Evolutionary conservation across 192 early-diverging fungal genomes (phyloP), one percentile per base, ranked within the genome.

Genomic region (Linnemannia schmuckeri): DNA sequence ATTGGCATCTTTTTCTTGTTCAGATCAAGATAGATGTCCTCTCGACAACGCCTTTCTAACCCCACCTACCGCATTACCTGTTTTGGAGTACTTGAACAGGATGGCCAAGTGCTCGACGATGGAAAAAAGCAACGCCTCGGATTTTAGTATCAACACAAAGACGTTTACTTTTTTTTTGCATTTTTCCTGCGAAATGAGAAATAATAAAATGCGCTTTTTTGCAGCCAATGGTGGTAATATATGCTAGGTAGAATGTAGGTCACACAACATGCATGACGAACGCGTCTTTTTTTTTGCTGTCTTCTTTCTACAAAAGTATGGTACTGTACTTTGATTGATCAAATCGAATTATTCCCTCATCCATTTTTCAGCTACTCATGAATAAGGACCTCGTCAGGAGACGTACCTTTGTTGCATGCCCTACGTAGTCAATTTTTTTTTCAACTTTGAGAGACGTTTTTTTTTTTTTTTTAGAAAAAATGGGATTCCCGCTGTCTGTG

Each of bases 181-280:
- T 30, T 66, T 63, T 66, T 12, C 61, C 61, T 66, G 61, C 30
- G 61, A 66, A 66, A 33, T 52, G 18, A 52, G 44, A 2, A 61
- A 10, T 6, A 61, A 61, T 12, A 7, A 27, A 66, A 33, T 66
- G 61, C 61, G 30, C 61, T 66, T 8, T 66, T 66, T 66, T 24
- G 30, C 30, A 33, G n/a, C 15, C 15, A 5, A 18, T 52, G 49
- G 20, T 22, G 5, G 49, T 66, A 24, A 27, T 30, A 13, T 1
- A 66, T 66, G 61, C 61, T 66, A 15, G 30, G 7, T 30, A 30
- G 27, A 9, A 0, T 27, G 3, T 15, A 66, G 61, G 61, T 63
- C 61, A 63, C 61, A 63, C 61, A 63, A 27, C 61, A 63, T 63
- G 57, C 57, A 63, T 63, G 61, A 66, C 61, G 30, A 66, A 66